These are phyloP conservation scores for Musa beccarii DNA, from an alignment of 176 grass and related monocot genomes.

Conservation along the genomic window DNA sequence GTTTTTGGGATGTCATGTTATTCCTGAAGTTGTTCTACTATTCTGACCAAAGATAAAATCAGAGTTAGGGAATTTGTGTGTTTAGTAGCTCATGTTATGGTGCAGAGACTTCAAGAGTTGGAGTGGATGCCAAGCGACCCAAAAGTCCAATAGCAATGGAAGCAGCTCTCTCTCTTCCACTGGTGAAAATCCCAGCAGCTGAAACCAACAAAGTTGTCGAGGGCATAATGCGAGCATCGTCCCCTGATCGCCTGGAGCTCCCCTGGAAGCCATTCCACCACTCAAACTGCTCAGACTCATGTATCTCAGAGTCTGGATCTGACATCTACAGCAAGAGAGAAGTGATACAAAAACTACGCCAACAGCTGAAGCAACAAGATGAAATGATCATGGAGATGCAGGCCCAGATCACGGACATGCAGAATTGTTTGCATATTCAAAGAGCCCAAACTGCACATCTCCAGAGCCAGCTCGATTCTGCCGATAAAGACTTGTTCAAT, in stretches of 20 bases:
- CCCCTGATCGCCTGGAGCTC: constrained; percentile 71
- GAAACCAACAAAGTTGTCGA: constrained; percentile 49
- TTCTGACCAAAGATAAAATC: too few relatives aligned
- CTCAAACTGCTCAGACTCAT: constrained; percentile 78
- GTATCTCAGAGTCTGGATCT: constrained; percentile 87
- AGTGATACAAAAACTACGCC: constrained; percentile 84
- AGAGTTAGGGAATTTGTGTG: too few relatives aligned
- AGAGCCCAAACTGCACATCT: constrained; percentile 49
- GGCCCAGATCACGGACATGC: constrained; percentile 65
- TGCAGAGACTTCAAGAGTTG: constrained; percentile 33
- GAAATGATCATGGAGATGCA: constrained; percentile 98
- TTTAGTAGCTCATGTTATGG: constrained; percentile 16
- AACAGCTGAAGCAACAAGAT: constrained; percentile 79
- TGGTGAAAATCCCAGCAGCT: constrained; percentile 51
- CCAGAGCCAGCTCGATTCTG: constrained; percentile 65
- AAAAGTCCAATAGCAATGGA: constrained; percentile 31
- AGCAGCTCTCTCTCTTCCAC: constrained; percentile 47
- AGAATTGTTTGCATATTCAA: constrained; percentile 69
- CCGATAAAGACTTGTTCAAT: constrained; percentile 70
- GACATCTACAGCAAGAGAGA: constrained; percentile 87
- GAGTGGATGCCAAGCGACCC: constrained; percentile 39
- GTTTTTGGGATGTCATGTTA: too few relatives aligned
- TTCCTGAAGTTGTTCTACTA: too few relatives aligned
- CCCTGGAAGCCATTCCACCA: constrained; percentile 68
- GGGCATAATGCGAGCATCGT: constrained; percentile 64